A percentile compares a stretch with the other conserved stretches of the same genome.
Evolutionary conservation across 2,329 filamentous ascomycete genomes (phyloP).

Genomic region (Beauveria varroae): DNA sequence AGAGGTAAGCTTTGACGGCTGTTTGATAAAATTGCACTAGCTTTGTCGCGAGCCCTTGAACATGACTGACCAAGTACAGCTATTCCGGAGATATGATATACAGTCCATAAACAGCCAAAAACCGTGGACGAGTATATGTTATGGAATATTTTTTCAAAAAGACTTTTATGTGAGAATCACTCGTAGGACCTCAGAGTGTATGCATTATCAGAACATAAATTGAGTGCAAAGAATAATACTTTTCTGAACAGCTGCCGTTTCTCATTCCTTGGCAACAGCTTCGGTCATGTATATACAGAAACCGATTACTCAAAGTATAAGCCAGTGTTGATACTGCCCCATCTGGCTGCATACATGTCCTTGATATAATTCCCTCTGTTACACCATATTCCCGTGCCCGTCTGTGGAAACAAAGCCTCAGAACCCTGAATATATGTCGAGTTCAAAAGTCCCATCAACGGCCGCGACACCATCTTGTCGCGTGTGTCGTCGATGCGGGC

Average conservation of each 20-base stretch:
- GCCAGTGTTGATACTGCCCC: neutral
- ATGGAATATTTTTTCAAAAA: neutral
- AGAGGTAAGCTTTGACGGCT: neutral
- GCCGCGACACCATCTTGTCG: neutral
- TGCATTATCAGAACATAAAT: neutral
- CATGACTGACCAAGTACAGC: neutral
- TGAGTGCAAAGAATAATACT: neutral
- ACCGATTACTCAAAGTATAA: conserved; percentile 33
- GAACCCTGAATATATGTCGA: conserved; percentile 1
- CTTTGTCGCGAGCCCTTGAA: neutral
- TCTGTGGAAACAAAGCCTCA: neutral
- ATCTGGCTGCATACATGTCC: neutral
- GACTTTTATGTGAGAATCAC: neutral
- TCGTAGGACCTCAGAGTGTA: conserved; percentile 26
- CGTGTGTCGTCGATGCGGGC: neutral
- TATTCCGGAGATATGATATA: neutral
- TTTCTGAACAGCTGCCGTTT: neutral
- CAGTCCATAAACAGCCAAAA: neutral
- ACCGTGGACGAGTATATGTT: neutral
- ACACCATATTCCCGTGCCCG: conserved; percentile 1
- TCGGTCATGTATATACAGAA: no score
- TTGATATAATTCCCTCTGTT: neutral
- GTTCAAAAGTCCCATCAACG: neutral
- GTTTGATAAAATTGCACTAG: neutral
- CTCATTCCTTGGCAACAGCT: neutral